phyloP scores from a whole-genome alignment of 2,329 filamentous ascomycete genomes.

The Colletotrichum cuscutae region DNA sequence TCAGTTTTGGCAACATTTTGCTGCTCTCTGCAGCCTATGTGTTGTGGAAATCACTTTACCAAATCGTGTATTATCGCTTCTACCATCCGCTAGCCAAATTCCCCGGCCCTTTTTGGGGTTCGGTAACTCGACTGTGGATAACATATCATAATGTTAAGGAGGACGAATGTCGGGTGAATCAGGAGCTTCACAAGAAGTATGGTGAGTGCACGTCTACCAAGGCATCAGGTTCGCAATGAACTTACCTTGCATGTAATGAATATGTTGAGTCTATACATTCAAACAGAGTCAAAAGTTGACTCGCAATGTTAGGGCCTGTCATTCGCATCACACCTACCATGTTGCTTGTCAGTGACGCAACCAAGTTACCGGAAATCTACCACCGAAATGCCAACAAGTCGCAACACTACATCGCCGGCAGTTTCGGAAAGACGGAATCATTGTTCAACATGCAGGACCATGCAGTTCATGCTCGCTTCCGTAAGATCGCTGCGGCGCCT shows the following conservation, averaged over 20 bases:
- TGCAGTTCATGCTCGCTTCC: conserved; percentile 59
- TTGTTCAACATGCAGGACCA: conserved; percentile 68
- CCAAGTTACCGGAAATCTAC: conserved; percentile 66
- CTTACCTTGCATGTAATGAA: too few relatives aligned
- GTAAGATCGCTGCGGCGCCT: conserved; percentile 64
- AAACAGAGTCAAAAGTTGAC: not conserved
- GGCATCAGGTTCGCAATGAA: too few relatives aligned
- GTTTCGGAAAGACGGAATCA: conserved; percentile 64
- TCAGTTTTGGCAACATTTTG: conserved; percentile 42
- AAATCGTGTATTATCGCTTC: conserved; percentile 60
- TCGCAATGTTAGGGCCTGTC: conserved; percentile 54
- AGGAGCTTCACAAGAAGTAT: conserved; percentile 57
- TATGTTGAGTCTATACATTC: too few relatives aligned
- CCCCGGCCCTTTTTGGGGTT: conserved; percentile 65
- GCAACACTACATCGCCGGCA: conserved; percentile 67
- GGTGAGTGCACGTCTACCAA: conserved; percentile 43
- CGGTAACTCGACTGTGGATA: conserved; percentile 64
- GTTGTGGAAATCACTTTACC: conserved; percentile 49
- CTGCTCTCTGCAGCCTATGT: conserved; percentile 47
- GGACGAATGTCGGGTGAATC: conserved; percentile 54
- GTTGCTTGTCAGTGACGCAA: conserved; percentile 62
- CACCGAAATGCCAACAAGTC: conserved; percentile 65
- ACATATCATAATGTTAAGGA: conserved; percentile 60
- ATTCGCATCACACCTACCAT: conserved; percentile 64
- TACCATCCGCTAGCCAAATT: conserved; percentile 63